Evolutionary conservation across 495 filamentous ascomycete genomes (phyloP).

Genomic region (Thozetella sp.): DNA sequence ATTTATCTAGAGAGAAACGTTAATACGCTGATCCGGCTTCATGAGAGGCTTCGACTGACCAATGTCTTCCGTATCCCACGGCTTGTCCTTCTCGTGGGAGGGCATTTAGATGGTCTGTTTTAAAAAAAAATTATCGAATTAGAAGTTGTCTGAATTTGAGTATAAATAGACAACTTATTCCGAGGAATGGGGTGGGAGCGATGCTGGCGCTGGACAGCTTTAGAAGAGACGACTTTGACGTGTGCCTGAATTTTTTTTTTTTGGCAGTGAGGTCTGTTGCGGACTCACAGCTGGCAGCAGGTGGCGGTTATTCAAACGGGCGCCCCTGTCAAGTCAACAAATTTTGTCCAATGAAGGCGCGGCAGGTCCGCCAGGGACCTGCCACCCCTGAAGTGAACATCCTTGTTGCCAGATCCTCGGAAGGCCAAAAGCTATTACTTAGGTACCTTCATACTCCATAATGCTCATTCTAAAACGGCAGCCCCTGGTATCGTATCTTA

Average conservation of each 20-base stretch:
- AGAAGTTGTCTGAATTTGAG: slow-evolving; percentile 12
- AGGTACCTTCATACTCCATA: not conserved
- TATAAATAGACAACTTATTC: too few species aligned
- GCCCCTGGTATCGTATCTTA: slow-evolving; percentile 3
- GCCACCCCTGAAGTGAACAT: not conserved
- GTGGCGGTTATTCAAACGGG: not conserved
- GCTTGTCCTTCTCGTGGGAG: slow-evolving; percentile 91
- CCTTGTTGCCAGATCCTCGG: not conserved
- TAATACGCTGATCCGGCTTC: too few species aligned
- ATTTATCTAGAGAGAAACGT: slow-evolving; percentile 74
- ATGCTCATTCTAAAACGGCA: too few species aligned
- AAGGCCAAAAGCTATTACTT: not conserved
- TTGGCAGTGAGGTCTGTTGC: slow-evolving; percentile 5
- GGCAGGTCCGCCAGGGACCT: not conserved
- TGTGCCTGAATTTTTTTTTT: slow-evolving; percentile 25
- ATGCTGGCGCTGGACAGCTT: too few species aligned
- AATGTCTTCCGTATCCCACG: slow-evolving; percentile 97
- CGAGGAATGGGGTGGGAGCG: too few species aligned
- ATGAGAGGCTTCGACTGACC: too few species aligned
- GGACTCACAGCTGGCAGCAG: not conserved
- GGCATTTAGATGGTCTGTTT: slow-evolving; percentile 63
- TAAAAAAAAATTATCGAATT: not conserved
- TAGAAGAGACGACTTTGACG: too few species aligned
- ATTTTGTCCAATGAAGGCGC: not conserved
- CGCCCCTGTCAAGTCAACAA: not conserved